Evolutionary conservation across 768 basidiomycete genomes (phyloP), one percentile per base, ranked within the genome.

Genomic region (Pleurotus eryngii): DNA sequence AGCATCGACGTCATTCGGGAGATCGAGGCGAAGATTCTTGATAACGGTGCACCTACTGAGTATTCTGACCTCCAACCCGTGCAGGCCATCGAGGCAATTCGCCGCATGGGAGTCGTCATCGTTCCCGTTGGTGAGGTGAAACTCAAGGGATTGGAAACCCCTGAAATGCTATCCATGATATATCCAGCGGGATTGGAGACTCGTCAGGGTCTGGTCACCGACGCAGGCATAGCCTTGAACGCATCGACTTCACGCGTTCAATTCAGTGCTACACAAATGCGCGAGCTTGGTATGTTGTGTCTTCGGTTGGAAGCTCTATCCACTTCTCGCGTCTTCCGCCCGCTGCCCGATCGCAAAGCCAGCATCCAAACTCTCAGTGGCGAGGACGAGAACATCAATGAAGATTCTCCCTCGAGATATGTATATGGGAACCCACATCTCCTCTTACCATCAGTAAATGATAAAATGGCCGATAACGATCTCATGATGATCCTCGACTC

Each of bases 61-160:
- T 78, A 82, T 62, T 84, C 87, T 3, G 73, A 78, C 56, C 63
- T 74, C 57, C 84, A 88, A 64, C 79, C 83, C 4, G 64, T 72
- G 1, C 76, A 81, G 45, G 88, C 84, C 8, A 75, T 95, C 49
- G 88, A 92, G 20, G 90, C 86, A 5, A 85, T 98, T 58, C 81
- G 81, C 27, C 76, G 82, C 20, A 77, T 95, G 63, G 87, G 87
- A 1, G 76, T 93, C 38, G 74, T 78, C 35, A 79, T 95, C 56
- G 78, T 86, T 30, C 77, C 80, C n/a, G 80, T 95, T 15, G 96
- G 97, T 4, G 94, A 98, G 71, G 81, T 87, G 61, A 94, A 92
- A 68, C 83, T 98, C 60, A 98, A 98, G 72, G 97, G 97, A 9
- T 76, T 98, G 50, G 96, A 98, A 72, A 79, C 91, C 1, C 92